Conservation (phyloP, 1,139 yeast genomes). For the Kodamaea ohmeri region DNA sequence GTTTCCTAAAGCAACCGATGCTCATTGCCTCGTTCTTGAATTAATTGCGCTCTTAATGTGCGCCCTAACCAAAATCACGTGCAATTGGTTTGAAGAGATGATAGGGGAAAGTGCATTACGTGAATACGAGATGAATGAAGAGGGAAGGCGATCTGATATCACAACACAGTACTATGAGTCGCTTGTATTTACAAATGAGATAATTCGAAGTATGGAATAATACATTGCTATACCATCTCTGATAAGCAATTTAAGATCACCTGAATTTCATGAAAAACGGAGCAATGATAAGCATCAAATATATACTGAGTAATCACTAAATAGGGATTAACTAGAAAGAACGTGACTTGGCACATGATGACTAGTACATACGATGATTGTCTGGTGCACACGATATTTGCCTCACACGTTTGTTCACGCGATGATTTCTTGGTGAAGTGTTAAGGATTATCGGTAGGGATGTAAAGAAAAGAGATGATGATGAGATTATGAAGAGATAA, state of each 20-base stretch:
- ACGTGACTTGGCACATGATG: too few species aligned
- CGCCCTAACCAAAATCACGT: slow-evolving; percentile 9
- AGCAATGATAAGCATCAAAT: background rate
- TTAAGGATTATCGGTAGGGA: too few species aligned
- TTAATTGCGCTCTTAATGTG: slow-evolving; percentile 8
- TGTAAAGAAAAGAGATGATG: too few species aligned
- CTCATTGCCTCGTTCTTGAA: slow-evolving; percentile 10
- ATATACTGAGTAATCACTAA: too few species aligned
- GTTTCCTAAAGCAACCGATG: background rate
- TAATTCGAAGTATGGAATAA: background rate
- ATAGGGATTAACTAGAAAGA: too few species aligned
- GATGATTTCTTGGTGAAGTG: too few species aligned
- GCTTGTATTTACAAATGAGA: background rate
- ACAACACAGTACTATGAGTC: background rate
- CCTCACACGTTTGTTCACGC: too few species aligned
- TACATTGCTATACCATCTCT: background rate
- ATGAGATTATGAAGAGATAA: too few species aligned
- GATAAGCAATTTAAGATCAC: background rate
- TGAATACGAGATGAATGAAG: background rate
- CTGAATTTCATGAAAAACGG: background rate
- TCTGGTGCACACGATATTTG: too few species aligned
- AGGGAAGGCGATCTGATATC: background rate
- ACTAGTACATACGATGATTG: too few species aligned
- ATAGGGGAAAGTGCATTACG: slow-evolving; percentile 4
- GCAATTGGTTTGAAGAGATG: slow-evolving; percentile 12